phyloP scores from a whole-genome alignment of 2,329 filamentous ascomycete species.

The Diaporthe helianthi region DNA sequence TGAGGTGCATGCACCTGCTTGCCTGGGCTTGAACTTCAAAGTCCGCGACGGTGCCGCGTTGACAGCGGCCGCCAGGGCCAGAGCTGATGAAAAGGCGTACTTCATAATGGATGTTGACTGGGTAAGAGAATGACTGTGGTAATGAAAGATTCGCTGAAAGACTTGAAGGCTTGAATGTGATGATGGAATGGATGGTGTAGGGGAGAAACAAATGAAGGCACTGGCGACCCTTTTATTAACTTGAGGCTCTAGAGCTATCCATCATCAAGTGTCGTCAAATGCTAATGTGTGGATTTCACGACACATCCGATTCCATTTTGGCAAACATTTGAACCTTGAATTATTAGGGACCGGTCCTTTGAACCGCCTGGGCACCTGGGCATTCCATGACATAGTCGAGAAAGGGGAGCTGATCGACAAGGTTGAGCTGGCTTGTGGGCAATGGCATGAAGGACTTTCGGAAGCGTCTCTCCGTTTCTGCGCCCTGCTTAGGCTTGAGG shows the following conservation, averaged over 20 bases:
- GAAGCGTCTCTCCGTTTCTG: constrained; percentile 10
- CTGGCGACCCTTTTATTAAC: neutral
- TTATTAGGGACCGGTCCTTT: constrained; percentile 20
- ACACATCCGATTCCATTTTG: neutral
- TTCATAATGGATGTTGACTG: constrained; percentile 12
- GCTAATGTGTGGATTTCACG: neutral
- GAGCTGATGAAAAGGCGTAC: constrained; percentile 6
- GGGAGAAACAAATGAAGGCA: neutral
- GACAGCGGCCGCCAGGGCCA: constrained; percentile 35
- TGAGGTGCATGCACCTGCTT: constrained; percentile 44
- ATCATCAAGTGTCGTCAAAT: no score
- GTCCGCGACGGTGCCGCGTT: constrained; percentile 44
- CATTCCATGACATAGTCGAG: neutral
- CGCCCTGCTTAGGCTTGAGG: constrained; percentile 12
- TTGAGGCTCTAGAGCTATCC: no score
- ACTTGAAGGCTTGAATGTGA: neutral
- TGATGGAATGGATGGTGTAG: neutral
- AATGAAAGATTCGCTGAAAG: neutral
- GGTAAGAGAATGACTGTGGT: neutral
- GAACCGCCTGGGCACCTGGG: constrained; percentile 24
- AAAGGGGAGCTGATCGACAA: neutral
- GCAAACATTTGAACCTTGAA: neutral
- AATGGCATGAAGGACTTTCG: neutral
- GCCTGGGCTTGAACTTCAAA: constrained; percentile 40
- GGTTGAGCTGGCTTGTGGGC: neutral